Evolutionary conservation across 2,329 filamentous ascomycete genomes (phyloP).

Genomic region (Achaetomium macrosporum): DNA sequence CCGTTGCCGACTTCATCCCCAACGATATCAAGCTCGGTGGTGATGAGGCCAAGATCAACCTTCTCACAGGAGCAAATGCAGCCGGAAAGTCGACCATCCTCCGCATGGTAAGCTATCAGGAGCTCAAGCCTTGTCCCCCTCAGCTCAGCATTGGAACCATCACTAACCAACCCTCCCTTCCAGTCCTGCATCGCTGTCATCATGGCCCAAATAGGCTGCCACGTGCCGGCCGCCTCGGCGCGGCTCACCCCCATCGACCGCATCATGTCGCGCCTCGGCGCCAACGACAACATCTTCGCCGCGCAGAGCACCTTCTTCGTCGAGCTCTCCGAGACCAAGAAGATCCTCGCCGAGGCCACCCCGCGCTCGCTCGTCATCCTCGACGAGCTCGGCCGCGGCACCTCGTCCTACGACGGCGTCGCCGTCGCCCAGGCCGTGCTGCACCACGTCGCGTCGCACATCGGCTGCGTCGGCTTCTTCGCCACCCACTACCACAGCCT

Average conservation of each 20-base stretch:
- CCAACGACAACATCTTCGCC: conserved; percentile 98
- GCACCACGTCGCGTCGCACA: conserved; percentile 90
- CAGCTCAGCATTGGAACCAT: conserved; percentile 21
- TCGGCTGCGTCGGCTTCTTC: conserved; percentile 93
- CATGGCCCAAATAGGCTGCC: conserved; percentile 93
- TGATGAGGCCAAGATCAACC: conserved; percentile 71
- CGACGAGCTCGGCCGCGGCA: conserved; percentile 91
- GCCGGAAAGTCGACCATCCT: conserved; percentile 96
- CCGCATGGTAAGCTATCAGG: conserved; percentile 64
- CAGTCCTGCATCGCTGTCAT: conserved; percentile 93
- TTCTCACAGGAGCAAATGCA: conserved; percentile 93
- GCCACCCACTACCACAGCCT: conserved; percentile 96
- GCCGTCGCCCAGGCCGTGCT: conserved; percentile 94
- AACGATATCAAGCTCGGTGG: conserved; percentile 90
- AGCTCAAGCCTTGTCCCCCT: neutral
- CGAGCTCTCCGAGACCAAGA: conserved; percentile 94
- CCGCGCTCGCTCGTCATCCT: conserved; percentile 92
- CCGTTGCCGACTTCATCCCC: conserved; percentile 89
- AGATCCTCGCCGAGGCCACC: conserved; percentile 91
- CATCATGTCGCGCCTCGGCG: conserved; percentile 96
- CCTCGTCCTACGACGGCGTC: conserved; percentile 91
- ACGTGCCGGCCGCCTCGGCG: conserved; percentile 78
- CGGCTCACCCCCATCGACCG: conserved; percentile 86
- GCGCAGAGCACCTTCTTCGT: conserved; percentile 98
- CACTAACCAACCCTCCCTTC: conserved; percentile 16